Percentiles rank a stretch among this genome's conserved stretches.
Conservation (phyloP, 2,329 filamentous ascomycete species). For the Trichoderma arundinaceum region DNA sequence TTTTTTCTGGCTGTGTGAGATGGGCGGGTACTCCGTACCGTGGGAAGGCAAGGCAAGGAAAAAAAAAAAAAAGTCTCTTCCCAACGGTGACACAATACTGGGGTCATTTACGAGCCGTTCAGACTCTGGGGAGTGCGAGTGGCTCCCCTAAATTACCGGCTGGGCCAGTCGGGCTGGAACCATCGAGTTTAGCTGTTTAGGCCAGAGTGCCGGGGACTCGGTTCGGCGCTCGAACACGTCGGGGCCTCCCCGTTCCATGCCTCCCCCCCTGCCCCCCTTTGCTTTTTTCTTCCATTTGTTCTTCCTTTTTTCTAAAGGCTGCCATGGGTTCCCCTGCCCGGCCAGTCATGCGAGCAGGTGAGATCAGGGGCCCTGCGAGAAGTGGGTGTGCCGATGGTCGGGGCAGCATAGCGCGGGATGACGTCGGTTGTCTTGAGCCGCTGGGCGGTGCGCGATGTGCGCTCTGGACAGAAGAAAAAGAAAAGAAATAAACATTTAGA, state of each 20-base stretch:
- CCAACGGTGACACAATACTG: conserved; percentile 30
- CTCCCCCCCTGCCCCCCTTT: conserved; percentile 10
- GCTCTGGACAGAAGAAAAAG: neutral
- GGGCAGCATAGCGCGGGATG: conserved; percentile 28
- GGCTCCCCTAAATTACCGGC: conserved; percentile 28
- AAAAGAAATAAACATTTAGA: neutral
- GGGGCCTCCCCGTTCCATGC: conserved; percentile 21
- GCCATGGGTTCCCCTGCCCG: conserved; percentile 21
- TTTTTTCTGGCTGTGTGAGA: conserved; percentile 3
- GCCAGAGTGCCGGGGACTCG: conserved; percentile 27
- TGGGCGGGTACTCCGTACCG: too few species aligned
- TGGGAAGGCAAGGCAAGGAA: neutral
- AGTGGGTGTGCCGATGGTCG: conserved; percentile 18
- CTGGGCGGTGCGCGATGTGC: too few species aligned
- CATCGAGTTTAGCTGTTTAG: conserved; percentile 18
- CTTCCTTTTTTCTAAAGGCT: conserved; percentile 28
- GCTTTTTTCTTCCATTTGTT: conserved; percentile 23
- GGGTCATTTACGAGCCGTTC: conserved; percentile 17
- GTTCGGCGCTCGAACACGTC: conserved; percentile 30
- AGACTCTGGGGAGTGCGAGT: conserved; percentile 18
- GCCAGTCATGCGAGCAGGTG: conserved; percentile 29
- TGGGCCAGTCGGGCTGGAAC: conserved; percentile 29
- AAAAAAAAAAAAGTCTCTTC: neutral
- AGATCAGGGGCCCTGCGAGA: conserved; percentile 18
- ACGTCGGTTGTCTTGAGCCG: conserved; percentile 22